Conservation (phyloP, 2,329 filamentous ascomycete genomes). For the Paracorniculantispora psalliotae region DNA sequence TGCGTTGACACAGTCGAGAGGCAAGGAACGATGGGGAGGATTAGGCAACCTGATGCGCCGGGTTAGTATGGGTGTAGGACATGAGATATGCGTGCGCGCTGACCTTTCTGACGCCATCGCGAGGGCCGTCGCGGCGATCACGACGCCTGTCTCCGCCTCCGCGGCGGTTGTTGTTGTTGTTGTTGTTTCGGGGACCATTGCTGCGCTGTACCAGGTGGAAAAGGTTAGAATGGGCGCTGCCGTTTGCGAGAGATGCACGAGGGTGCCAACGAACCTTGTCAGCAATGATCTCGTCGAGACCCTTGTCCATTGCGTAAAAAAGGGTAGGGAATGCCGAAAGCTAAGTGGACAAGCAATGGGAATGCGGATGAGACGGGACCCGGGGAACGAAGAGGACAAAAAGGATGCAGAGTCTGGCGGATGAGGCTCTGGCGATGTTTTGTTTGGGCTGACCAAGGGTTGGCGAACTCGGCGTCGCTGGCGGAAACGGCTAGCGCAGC, state of each 20-base stretch:
- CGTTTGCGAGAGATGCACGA: conserved; percentile 13
- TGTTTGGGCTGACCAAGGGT: conserved; percentile 7
- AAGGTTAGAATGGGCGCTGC: conserved; percentile 18
- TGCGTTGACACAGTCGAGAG: conserved; percentile 26
- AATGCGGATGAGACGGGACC: neutral
- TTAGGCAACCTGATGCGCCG: conserved; percentile 28
- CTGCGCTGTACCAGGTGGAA: conserved; percentile 22
- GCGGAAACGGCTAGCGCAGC: neutral
- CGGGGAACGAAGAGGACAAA: neutral
- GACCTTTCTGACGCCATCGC: conserved; percentile 91
- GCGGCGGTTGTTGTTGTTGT: too few species aligned
- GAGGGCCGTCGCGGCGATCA: conserved; percentile 51
- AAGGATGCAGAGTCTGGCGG: neutral
- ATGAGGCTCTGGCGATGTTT: conserved; percentile 11
- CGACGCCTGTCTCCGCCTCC: conserved; percentile 31
- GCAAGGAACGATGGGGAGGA: conserved; percentile 25
- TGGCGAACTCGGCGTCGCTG: neutral
- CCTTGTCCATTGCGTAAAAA: conserved; percentile 43
- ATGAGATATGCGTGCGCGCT: conserved; percentile 14
- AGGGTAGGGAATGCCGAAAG: too few species aligned
- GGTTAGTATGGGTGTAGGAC: conserved; percentile 8
- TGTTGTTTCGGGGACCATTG: conserved; percentile 29
- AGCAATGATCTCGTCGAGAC: conserved; percentile 53
- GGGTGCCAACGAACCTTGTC: conserved; percentile 35
- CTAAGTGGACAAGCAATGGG: neutral